A percentile compares a stretch with the other conserved stretches of the same genome.
phyloP scores from a whole-genome alignment of 306 rosid genomes.

The Comarum palustre region DNA sequence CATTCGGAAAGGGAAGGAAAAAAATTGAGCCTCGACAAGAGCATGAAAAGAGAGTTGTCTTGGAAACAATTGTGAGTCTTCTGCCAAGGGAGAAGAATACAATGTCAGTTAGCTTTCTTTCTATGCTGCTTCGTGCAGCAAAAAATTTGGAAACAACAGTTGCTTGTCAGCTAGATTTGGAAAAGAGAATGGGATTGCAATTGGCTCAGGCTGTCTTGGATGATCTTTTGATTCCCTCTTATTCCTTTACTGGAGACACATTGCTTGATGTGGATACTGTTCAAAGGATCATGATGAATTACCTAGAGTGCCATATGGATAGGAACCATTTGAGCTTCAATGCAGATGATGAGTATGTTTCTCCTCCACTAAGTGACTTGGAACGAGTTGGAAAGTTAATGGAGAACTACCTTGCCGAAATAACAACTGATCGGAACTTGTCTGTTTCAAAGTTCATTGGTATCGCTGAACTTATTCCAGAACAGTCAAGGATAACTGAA shows the following conservation, averaged over 20 bases:
- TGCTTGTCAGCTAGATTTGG: slow-evolving; percentile 92
- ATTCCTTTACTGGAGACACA: slow-evolving; percentile 75
- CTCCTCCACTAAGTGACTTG: slow-evolving; percentile 49
- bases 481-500: slow-evolving; percentile 73
- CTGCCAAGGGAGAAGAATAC: slow-evolving; percentile 75
- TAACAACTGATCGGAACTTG: slow-evolving; percentile 71
- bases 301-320: slow-evolving; percentile 45
- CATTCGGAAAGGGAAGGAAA: slow-evolving; percentile 76
- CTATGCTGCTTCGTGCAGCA: slow-evolving; percentile 81
- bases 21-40: slow-evolving; percentile 65
- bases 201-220: slow-evolving; percentile 76
- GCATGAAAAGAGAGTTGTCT: slow-evolving; percentile 83
- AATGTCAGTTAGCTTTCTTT: slow-evolving; percentile 87
- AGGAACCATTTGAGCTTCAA: slow-evolving; percentile 35
- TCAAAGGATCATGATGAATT: slow-evolving; percentile 64
- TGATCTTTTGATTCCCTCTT: slow-evolving; percentile 85
- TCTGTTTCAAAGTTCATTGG: slow-evolving; percentile 57
- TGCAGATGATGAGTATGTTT: slow-evolving; percentile 47
- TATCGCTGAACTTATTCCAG: slow-evolving; percentile 78
- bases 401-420: slow-evolving; percentile 84
- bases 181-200: slow-evolving; percentile 75
- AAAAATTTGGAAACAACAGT: slow-evolving; percentile 83
- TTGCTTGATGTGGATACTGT: slow-evolving; percentile 82
- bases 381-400: slow-evolving; percentile 74
- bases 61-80: slow-evolving; percentile 87